phyloP scores from a whole-genome alignment of 139 green algal species.

The Chlamydomonas sp. region DNA sequence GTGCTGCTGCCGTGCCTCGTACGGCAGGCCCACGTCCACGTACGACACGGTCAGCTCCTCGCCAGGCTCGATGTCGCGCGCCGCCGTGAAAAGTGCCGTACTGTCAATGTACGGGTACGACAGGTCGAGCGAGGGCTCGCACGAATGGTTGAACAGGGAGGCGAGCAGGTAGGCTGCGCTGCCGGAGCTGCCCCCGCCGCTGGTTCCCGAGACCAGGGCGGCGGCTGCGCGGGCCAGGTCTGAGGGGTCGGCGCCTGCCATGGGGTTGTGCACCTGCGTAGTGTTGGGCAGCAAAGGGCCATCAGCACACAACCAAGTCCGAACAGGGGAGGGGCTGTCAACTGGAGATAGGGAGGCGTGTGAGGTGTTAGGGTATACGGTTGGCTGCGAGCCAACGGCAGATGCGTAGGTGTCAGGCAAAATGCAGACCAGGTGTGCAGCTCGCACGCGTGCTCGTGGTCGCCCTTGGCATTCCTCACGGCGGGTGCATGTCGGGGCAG shows the following conservation, averaged over 20 bases:
- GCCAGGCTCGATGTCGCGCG: slow-evolving; percentile 41
- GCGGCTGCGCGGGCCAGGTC: slow-evolving; percentile 18
- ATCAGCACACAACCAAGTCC: background rate
- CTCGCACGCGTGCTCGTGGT: too few species aligned
- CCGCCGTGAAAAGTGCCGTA: slow-evolving; percentile 39
- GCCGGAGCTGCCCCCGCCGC: slow-evolving; percentile 45
- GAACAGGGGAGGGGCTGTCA: too few species aligned
- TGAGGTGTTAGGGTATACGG: too few species aligned
- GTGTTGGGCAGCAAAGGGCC: background rate
- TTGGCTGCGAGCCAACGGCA: too few species aligned
- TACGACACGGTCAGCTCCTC: slow-evolving; percentile 62
- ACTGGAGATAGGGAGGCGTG: too few species aligned
- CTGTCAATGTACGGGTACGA: slow-evolving; percentile 59
- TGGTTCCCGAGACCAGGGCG: background rate
- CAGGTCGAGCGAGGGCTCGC: slow-evolving; percentile 57
- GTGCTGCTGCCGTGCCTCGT: slow-evolving; percentile 32
- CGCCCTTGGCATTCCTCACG: too few species aligned
- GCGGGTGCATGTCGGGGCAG: too few species aligned
- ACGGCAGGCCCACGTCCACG: slow-evolving; percentile 47
- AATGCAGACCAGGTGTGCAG: too few species aligned
- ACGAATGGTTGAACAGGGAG: slow-evolving; percentile 67
- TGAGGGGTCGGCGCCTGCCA: slow-evolving; percentile 9
- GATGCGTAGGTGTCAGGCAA: too few species aligned
- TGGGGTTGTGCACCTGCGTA: slow-evolving; percentile 26
- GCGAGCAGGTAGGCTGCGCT: slow-evolving; percentile 66